Evolutionary conservation across 352 stramenopile genomes (phyloP).

Genomic region (Albugo laibachii): DNA sequence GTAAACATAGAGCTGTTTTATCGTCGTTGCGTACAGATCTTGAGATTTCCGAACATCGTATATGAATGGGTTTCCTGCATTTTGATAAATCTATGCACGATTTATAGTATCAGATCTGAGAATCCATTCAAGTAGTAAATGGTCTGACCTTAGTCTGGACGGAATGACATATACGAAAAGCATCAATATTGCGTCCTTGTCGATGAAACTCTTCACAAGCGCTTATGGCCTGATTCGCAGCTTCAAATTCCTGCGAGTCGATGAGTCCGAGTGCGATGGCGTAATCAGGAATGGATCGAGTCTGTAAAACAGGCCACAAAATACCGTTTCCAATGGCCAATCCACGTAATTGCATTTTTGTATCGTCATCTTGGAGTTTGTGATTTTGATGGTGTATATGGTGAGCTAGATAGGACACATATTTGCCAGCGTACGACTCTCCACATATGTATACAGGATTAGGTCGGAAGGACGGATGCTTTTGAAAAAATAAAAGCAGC

Average conservation of each 20-base stretch:
- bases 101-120: background rate
- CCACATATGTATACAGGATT: conserved; percentile 52
- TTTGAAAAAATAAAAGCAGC: conserved; percentile 76
- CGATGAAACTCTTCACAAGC: conserved; percentile 54
- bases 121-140: background rate
- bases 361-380: conserved; percentile 11
- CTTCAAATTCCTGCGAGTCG: conserved; percentile 63
- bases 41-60: conserved; percentile 52
- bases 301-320: conserved; percentile 71
- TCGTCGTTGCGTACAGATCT: conserved; percentile 39
- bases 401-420: conserved; percentile 87
- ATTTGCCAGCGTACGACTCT: conserved; percentile 95
- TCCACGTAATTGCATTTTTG: conserved; percentile 58
- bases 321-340: conserved; percentile 81
- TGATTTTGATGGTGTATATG: conserved; percentile 84
- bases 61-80: conserved; percentile 60
- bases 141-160: conserved; percentile 29
- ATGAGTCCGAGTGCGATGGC: conserved; percentile 60
- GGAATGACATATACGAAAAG: conserved; percentile 40
- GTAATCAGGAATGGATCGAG: conserved; percentile 60
- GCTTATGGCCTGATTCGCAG: conserved; percentile 50
- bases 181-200: conserved; percentile 48
- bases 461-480: conserved; percentile 66
- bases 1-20: conserved; percentile 37
- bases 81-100: conserved; percentile 35